A percentile compares a stretch with the other conserved stretches of the same genome.
Evolutionary conservation across 805 yeast genomes (phyloP).

Genomic region (Wickerhamia fluorescens): DNA sequence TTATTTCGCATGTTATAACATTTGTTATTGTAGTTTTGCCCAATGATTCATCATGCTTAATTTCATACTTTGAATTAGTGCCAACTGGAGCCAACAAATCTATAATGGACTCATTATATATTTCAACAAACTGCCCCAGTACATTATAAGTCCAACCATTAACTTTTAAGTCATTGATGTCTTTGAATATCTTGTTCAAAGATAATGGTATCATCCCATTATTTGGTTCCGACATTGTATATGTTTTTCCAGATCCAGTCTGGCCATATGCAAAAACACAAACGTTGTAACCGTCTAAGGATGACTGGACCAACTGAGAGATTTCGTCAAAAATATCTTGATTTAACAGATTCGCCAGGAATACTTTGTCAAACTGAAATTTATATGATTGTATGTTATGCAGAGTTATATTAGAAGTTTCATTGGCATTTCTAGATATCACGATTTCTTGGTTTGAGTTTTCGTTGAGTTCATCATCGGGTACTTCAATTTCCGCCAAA

Average conservation of each 20-base stretch:
- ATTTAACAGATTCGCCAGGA: slow-evolving; percentile 49
- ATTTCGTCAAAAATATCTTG: slow-evolving; percentile 71
- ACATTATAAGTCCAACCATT: slow-evolving; percentile 60
- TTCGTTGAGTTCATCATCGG: slow-evolving; percentile 22
- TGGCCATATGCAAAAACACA: slow-evolving; percentile 97
- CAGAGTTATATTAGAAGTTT: slow-evolving; percentile 2
- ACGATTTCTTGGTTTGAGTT: slow-evolving; percentile 30
- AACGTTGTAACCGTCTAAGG: slow-evolving; percentile 83
- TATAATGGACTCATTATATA: slow-evolving; percentile 74
- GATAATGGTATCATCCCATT: slow-evolving; percentile 84
- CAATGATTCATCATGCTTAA: slow-evolving; percentile 55
- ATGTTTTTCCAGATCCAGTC: slow-evolving; percentile 89
- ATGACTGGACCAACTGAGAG: slow-evolving; percentile 69
- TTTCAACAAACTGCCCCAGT: slow-evolving; percentile 76
- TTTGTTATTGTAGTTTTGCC: slow-evolving; percentile 58
- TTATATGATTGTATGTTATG: slow-evolving; percentile 16
- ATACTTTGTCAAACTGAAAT: slow-evolving; percentile 76
- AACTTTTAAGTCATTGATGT: slow-evolving; percentile 39
- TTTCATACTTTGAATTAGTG: slow-evolving; percentile 45
- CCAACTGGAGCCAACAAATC: slow-evolving; percentile 47
- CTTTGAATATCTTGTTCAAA: slow-evolving; percentile 58
- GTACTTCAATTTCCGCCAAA: slow-evolving; percentile 11
- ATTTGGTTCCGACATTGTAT: slow-evolving; percentile 66
- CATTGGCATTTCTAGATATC: slow-evolving; percentile 12
- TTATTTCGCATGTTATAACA: slow-evolving; percentile 42